These are phyloP conservation scores for Sclerotinia glacialis DNA, from an alignment of 2,329 filamentous ascomycete species.

Conservation along the genomic window DNA sequence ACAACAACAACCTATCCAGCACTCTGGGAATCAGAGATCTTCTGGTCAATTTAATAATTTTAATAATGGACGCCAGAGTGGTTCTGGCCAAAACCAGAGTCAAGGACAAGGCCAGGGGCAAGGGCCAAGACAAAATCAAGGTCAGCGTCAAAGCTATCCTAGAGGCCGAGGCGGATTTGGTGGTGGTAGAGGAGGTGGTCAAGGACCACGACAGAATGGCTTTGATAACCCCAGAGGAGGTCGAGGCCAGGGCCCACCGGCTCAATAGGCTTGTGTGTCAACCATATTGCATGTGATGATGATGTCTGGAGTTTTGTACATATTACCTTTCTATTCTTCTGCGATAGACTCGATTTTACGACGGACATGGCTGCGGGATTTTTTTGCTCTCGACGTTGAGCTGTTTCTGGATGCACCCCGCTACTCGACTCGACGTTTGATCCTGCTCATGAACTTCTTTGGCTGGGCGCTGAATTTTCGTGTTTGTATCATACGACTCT, in stretches of 20 bases:
- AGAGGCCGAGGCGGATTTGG: slow-evolving; percentile 24
- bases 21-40: slow-evolving; percentile 30
- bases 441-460: slow-evolving; percentile 28
- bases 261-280: slow-evolving; percentile 33
- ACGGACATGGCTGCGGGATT: slow-evolving; percentile 27
- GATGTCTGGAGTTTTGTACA: slow-evolving; percentile 38
- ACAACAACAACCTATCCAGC: slow-evolving; percentile 32
- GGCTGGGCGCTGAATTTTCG: slow-evolving; percentile 30
- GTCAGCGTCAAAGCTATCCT: slow-evolving; percentile 20
- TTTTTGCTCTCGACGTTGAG: slow-evolving; percentile 29
- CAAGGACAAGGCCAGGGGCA: slow-evolving; percentile 36
- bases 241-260: slow-evolving; percentile 35
- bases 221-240: slow-evolving; percentile 38
- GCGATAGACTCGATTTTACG: slow-evolving; percentile 36
- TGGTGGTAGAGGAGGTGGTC: slow-evolving; percentile 35
- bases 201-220: slow-evolving; percentile 34
- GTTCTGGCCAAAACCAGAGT: slow-evolving; percentile 31
- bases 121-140: slow-evolving; percentile 30
- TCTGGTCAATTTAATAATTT: slow-evolving; percentile 28
- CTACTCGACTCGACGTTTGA: slow-evolving; percentile 25
- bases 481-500: slow-evolving; percentile 41
- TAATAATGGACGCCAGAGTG: slow-evolving; percentile 35
- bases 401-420: slow-evolving; percentile 24
- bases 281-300: slow-evolving; percentile 23
- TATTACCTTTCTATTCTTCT: slow-evolving; percentile 36